Percentiles rank a stretch among this genome's conserved stretches.
These are phyloP conservation scores for Penicillium sclerotiorum DNA, from an alignment of 2,329 filamentous ascomycete species.

Conservation along the genomic window DNA sequence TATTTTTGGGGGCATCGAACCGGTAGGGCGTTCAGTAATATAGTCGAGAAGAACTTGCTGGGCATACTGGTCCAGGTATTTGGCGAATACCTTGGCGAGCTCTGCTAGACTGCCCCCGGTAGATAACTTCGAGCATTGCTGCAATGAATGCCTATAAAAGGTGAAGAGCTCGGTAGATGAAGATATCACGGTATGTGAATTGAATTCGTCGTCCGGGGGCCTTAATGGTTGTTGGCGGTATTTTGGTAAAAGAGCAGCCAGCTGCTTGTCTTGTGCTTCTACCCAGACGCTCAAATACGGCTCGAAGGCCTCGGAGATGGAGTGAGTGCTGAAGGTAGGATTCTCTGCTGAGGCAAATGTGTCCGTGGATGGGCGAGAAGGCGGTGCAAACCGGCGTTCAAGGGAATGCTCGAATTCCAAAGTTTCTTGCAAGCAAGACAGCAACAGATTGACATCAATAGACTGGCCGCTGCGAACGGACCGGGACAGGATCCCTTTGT, in stretches of 20 bases:
- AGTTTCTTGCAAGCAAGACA: constrained; percentile 91
- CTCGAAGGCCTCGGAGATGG: constrained; percentile 95
- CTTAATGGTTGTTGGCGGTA: constrained; percentile 83
- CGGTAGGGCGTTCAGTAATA: constrained; percentile 60
- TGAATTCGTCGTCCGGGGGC: constrained; percentile 87
- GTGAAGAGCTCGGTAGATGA: constrained; percentile 97
- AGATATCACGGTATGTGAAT: constrained; percentile 81
- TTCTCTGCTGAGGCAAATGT: constrained; percentile 79
- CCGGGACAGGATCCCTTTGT: constrained; percentile 85
- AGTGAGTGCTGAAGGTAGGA: constrained; percentile 80
- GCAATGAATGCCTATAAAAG: constrained; percentile 89
- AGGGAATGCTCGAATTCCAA: constrained; percentile 94
- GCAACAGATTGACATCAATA: constrained; percentile 83
- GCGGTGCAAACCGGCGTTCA: constrained; percentile 76
- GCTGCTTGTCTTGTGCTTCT: constrained; percentile 87
- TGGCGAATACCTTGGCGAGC: constrained; percentile 80
- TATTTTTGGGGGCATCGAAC: constrained; percentile 56
- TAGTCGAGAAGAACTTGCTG: constrained; percentile 85
- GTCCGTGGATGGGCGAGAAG: constrained; percentile 78
- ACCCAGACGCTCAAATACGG: constrained; percentile 97
- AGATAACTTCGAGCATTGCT: constrained; percentile 94
- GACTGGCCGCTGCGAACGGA: constrained; percentile 81
- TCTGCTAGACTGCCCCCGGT: constrained; percentile 86
- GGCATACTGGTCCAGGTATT: constrained; percentile 92
- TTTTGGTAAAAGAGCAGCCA: constrained; percentile 80